Base-by-base conservation (phyloP, 192 early-diverging fungal species). In the Powellomyces hirtus region DNA sequence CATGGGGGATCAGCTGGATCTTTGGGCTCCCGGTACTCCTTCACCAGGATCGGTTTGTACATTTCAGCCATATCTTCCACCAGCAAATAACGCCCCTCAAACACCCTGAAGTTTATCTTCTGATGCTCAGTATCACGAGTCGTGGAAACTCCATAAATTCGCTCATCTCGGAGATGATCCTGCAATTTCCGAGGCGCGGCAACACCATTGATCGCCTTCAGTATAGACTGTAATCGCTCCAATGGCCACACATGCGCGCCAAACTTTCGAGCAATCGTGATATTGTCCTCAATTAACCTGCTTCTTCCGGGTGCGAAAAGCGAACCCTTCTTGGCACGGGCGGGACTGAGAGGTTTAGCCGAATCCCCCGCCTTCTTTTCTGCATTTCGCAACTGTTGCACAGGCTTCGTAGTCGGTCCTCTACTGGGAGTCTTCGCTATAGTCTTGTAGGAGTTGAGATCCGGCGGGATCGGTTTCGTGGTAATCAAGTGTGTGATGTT, bases 161-260 rank as follows among this genome's bases (percentile, higher is more conserved):
- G 33, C 38, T 73, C 71, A 24, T 73, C 70, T 20, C 62, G 70
- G 29, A 72, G 62, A 24, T 64, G 62, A 44, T 72, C 70, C 45
- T 65, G 62, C 60, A 72, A 40, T 26, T 59, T 65, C 24, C 69
- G 44, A 13, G 59, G 60, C 14, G 62, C 42, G 7, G n/a, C 62
- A 24, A 20, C 53, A 26, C 65, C 65, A 38, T 58, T 56, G n/a
- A 67, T 26, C 1, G 65, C 55, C 24, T 67, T 57, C 6, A 67
- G 22, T 6, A 67, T 58, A 7, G 26, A 30, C 16, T 35, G 42
- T 0, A 67, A 29, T 14, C 59, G 59, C 20, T 60, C 20, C 16
- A 69, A 42, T 11, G 35, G 6, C 67, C 67, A 69, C 0, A 69
- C 40, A 4, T 44, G 22, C 18, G 55, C 55, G 36, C 40, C 36